Evolutionary conservation across 768 basidiomycete species (phyloP).

Genomic region (Xerocomellus chrysenteron): DNA sequence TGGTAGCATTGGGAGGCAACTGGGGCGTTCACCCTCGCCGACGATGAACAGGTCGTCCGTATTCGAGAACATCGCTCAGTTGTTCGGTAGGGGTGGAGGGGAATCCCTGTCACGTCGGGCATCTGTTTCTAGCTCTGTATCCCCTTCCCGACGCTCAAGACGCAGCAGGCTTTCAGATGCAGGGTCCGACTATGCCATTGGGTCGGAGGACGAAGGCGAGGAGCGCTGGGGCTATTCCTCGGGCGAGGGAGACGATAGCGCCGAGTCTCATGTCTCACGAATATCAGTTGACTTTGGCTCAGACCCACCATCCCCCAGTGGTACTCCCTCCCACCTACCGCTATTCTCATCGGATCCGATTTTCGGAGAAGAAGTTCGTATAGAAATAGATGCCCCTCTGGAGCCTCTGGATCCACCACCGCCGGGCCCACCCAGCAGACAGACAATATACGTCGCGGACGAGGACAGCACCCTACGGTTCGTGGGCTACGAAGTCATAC

Average conservation of each 20-base stretch:
- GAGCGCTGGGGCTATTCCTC: slow-evolving; percentile 95
- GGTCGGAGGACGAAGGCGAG: slow-evolving; percentile 54
- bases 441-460: slow-evolving; percentile 82
- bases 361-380: slow-evolving; percentile 79
- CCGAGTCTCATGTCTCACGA: slow-evolving; percentile 21
- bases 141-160: slow-evolving; percentile 48
- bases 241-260: slow-evolving; percentile 67
- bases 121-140: slow-evolving; percentile 56
- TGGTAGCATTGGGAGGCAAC: slow-evolving; percentile 30
- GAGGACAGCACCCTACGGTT: slow-evolving; percentile 89
- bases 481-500: slow-evolving; percentile 74
- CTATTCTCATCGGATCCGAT: slow-evolving; percentile 72
- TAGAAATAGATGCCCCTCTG: slow-evolving; percentile 73
- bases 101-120: slow-evolving; percentile 45
- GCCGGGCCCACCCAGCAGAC: slow-evolving; percentile 78
- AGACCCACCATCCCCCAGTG: slow-evolving; percentile 58
- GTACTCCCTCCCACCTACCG: slow-evolving; percentile 51
- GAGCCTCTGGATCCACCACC: slow-evolving; percentile 69
- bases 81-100: slow-evolving; percentile 56
- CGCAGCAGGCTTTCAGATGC: slow-evolving; percentile 53
- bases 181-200: slow-evolving; percentile 58
- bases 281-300: slow-evolving; percentile 64
- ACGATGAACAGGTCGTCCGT: slow-evolving; percentile 39
- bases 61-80: slow-evolving; percentile 66
- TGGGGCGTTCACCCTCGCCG: slow-evolving; percentile 37